These are phyloP conservation scores for Apophysomyces ossiformis DNA, from an alignment of 371 early-diverging fungal genomes.

Conservation along the genomic window DNA sequence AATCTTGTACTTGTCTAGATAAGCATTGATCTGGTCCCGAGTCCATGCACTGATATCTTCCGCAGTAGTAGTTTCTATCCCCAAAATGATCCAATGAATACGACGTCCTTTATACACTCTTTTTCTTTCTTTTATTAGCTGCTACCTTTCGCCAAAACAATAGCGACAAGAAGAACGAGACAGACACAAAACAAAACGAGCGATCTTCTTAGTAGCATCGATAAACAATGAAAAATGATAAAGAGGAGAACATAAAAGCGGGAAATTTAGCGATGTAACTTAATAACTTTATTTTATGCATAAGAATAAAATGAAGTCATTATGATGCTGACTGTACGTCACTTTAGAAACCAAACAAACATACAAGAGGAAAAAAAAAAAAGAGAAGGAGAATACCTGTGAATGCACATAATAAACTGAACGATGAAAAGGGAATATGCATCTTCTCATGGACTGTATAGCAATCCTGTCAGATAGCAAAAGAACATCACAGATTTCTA, in stretches of 20 bases:
- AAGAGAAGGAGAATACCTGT: not conserved
- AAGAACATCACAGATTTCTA: too few species aligned
- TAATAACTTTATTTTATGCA: too few species aligned
- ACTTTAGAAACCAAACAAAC: too few species aligned
- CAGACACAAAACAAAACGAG: slow-evolving; percentile 2
- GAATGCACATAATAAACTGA: not conserved
- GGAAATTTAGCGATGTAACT: too few species aligned
- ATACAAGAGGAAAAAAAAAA: not conserved
- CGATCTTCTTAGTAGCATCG: not conserved
- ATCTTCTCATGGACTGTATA: too few species aligned
- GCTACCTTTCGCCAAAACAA: not conserved
- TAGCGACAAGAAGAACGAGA: not conserved
- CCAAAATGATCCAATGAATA: too few species aligned
- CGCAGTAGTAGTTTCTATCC: too few species aligned
- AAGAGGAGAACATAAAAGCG: too few species aligned
- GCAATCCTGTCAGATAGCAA: too few species aligned
- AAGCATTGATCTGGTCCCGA: slow-evolving; percentile 30
- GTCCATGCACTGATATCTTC: slow-evolving; percentile 37
- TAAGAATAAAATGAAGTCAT: too few species aligned
- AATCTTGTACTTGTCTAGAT: slow-evolving; percentile 45
- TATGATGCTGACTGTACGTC: too few species aligned
- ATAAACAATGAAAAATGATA: not conserved
- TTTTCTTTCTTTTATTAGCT: not conserved
- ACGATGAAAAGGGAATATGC: too few species aligned
- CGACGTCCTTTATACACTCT: not conserved